Base-by-base conservation (phyloP, 768 basidiomycete genomes). In the Collybiopsis confluens region DNA sequence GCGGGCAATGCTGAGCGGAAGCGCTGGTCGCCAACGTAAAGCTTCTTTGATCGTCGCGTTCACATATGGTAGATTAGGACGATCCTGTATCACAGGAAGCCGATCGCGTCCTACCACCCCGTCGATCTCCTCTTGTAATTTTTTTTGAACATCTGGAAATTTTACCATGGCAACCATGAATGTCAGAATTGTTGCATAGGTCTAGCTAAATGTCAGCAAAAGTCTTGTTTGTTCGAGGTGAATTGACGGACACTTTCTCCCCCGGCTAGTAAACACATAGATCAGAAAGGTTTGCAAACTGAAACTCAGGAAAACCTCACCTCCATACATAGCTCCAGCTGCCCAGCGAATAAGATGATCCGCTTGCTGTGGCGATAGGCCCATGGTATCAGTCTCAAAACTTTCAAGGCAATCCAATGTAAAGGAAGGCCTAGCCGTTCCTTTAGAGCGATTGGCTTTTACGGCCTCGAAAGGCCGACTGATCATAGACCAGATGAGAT, bases 241-340 rank as follows among this genome's bases (percentile, higher is more conserved):
- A 5, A 27, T 11, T 4, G 13, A 49, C 45, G 20, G n/a, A 56
- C 57, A 4, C 48, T 38, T 43, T 58, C 57, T 16, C 40, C 49
- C 18, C 57, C 57, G 37, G 54, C 57, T 58, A 44, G 15, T 26
- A 16, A 40, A 23, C 7, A 21, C 4, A 41, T 28, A 18, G 1
- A 23, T 21, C 16, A 54, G n/a, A 41, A 21, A 33, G 5, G n/a
- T 18, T 5, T 41, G 7, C 23, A 27, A 20, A n/a, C n/a, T n/a
- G n/a, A n/a, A n/a, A n/a, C n/a, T n/a, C n/a, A n/a, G n/a, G n/a
- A 37, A 43, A 20, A 36, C 44, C 58, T 28, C 28, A 59, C 60
- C 60, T 33, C 53, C 54, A 26, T 61, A 61, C 60, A 61, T 57
- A 2, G 58, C 41, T 15, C 56, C 58, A 2, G 60, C 55, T 5